Base-by-base conservation (phyloP, 2,329 filamentous ascomycete genomes). In the Alternaria consortialis region DNA sequence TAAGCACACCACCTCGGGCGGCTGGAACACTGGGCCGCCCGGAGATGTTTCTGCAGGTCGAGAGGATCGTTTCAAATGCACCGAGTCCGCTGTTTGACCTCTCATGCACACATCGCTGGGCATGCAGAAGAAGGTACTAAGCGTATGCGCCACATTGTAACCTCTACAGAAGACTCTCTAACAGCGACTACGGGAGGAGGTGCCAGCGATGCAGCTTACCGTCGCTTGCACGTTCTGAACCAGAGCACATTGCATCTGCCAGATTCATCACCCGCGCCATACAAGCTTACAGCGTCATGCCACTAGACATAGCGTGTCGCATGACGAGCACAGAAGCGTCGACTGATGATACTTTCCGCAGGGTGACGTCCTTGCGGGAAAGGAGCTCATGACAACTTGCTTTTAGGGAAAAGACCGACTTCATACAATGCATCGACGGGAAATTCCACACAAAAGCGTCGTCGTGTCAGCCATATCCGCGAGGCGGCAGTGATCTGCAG, bases 401-500 rank as follows among this genome's bases (percentile, higher is more conserved):
- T 50, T 52, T 51, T 56, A 37, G 32, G 44, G 44, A 53, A 58
- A 58, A 53, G 50, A 43, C 44, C 37, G 52, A 60, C 53, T 59
- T 46, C 60, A 29, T 42, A 50, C 46, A 43, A 60, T 55, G 55
- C 46, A 48, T 56, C 32, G 53, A 57, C 37, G 65, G 55, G 51
- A 58, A 66, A 67, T 60, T 65, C 60, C 53, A 58, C 32, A 51
- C 37, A 31, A 61, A 60, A 61, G 58, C 63, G 61, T 64, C 48
- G 63, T 61, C 58, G 50, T 64, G 56, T 64, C 73, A 77, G 75
- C 74, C 74, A 66, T 73, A 73, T 67, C 73, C 73, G 74, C 66
- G 60, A 66, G 64, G 62, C 62, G 58, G 66, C 58, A 72, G 72
- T 69, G 74, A 78, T 78, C 75, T 42, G 63, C 54, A 66, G 63